Evolutionary conservation across 176 grass and related monocot genomes (phyloP).

Genomic region (Canna indica): DNA sequence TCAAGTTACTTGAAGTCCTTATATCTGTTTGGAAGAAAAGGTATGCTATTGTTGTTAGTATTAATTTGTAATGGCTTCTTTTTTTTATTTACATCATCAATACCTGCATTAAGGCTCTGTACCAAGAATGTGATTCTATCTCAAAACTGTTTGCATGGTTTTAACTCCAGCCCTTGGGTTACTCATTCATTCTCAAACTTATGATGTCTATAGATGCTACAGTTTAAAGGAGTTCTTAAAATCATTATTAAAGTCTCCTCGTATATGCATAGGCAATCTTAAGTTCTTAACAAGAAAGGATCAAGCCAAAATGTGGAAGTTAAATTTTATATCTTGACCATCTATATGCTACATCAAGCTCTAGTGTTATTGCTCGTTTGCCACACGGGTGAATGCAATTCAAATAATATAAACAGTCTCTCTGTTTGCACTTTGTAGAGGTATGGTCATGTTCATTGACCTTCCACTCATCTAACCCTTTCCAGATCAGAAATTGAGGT

Average conservation of each 20-base stretch:
- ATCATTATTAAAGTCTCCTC: not conserved
- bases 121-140: not conserved
- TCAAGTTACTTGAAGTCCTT: conserved; percentile 50
- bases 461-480: too few species aligned
- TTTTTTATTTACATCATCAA: conserved; percentile 3
- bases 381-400: too few species aligned
- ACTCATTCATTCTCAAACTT: not conserved
- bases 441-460: too few species aligned
- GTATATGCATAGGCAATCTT: not conserved
- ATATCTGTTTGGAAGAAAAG: conserved; percentile 67
- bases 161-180: not conserved
- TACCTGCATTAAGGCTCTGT: not conserved
- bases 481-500: not conserved
- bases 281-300: too few species aligned
- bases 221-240: not conserved
- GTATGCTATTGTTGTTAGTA: conserved; percentile 20
- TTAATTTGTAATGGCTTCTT: not conserved
- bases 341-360: not conserved
- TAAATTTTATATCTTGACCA: not conserved
- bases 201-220: not conserved
- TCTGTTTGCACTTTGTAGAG: too few species aligned
- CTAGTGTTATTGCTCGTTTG: not conserved
- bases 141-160: not conserved
- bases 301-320: too few species aligned
- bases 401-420: too few species aligned